These are phyloP conservation scores for Solanum hybrid DNA, from an alignment of 305 asterid species.

Conservation along the genomic window DNA sequence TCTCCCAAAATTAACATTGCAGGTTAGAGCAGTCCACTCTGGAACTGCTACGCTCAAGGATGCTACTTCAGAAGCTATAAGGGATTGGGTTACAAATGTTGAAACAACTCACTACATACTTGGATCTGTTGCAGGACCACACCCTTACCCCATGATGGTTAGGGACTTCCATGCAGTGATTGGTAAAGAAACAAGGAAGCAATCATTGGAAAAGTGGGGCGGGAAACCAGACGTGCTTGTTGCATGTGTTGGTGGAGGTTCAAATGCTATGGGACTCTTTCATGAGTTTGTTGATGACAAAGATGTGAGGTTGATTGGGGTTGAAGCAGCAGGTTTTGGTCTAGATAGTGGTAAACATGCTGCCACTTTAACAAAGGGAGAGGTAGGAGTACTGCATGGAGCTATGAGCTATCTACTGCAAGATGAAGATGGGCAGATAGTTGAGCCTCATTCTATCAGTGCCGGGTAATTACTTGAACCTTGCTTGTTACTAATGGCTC, in stretches of 20 bases:
- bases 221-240: slow-evolving; percentile 82
- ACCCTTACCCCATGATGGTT: slow-evolving; percentile 96
- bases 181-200: slow-evolving; percentile 91
- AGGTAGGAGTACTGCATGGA: slow-evolving; percentile 91
- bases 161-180: slow-evolving; percentile 89
- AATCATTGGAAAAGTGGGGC: slow-evolving; percentile 87
- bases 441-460: slow-evolving; percentile 91
- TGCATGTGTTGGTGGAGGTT: slow-evolving; percentile 97
- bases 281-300: slow-evolving; percentile 84
- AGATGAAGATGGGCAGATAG: slow-evolving; percentile 88
- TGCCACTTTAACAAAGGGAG: slow-evolving; percentile 76
- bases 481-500: neutral
- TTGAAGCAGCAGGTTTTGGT: slow-evolving; percentile 97
- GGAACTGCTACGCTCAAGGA: slow-evolving; percentile 95
- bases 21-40: slow-evolving; percentile 83
- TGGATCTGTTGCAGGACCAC: slow-evolving; percentile 95
- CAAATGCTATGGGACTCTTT: slow-evolving; percentile 92
- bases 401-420: slow-evolving; percentile 93
- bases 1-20: neutral
- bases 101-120: slow-evolving; percentile 88
- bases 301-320: slow-evolving; percentile 81
- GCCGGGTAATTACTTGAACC: slow-evolving; percentile 43
- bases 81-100: slow-evolving; percentile 92
- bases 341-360: slow-evolving; percentile 95
- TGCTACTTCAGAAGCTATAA: slow-evolving; percentile 93